A percentile compares a stretch with the other conserved stretches of the same genome.
Evolutionary conservation across 2,329 filamentous ascomycete genomes (phyloP).

Genomic region (Chrysosporium keratinophilum): DNA sequence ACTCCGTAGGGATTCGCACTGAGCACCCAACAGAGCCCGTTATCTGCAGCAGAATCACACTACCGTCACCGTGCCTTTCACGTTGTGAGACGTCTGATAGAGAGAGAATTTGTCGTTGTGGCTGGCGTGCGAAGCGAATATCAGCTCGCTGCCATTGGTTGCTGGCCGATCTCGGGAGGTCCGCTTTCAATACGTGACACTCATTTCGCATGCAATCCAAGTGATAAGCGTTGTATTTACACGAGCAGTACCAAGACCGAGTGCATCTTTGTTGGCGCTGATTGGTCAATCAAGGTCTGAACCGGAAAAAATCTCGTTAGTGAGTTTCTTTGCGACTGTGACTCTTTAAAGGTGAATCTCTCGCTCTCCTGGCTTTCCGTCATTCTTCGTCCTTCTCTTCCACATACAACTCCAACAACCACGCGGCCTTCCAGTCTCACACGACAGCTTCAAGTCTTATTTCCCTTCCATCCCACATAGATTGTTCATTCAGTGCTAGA

Average conservation of each 20-base stretch:
- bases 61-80: neutral
- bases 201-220: too few species aligned
- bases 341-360: neutral
- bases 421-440: conserved; percentile 13
- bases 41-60: neutral
- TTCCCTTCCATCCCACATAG: neutral
- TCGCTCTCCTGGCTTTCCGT: conserved; percentile 1
- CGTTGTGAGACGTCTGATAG: neutral
- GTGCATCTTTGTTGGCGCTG: neutral
- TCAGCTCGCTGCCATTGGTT: neutral
- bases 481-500: conserved; percentile 26
- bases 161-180: conserved; percentile 4
- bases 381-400: conserved; percentile 2
- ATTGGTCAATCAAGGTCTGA: conserved; percentile 4
- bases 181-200: conserved; percentile 3
- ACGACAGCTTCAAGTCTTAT: conserved; percentile 12
- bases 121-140: neutral
- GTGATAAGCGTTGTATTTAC: neutral
- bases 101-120: neutral
- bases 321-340: neutral
- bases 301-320: conserved; percentile 2
- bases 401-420: conserved; percentile 13
- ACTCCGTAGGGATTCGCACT: neutral
- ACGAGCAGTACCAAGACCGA: neutral
- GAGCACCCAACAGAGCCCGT: neutral